Evolutionary conservation across 352 stramenopile species (phyloP), one percentile per base, ranked within the genome.

Genomic region (Elongisporangium anandrum): DNA sequence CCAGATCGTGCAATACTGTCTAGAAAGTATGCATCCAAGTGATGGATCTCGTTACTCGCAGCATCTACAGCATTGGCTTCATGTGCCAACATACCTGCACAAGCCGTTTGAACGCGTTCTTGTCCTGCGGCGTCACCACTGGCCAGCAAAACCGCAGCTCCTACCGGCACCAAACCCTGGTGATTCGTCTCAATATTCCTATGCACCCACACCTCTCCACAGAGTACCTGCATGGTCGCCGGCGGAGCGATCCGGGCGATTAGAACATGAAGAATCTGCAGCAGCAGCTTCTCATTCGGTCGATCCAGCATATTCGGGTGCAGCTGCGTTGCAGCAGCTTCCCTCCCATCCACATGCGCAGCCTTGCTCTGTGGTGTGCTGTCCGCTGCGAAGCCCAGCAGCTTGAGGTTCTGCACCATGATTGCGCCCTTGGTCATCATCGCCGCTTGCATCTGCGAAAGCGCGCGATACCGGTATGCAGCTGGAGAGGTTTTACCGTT

Each of bases 71-170:
- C 24, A 52, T 49, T 48, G 21, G 39, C 22, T 13, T 48, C 17
- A 55, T 47, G 17, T 13, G 15, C 41, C 19, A 29, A 45, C 34
- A 13, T 17, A 85, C 78, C 65, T 88, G 75, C 3, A 79, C 72
- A n/a, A 81, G 64, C 13, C 77, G 64, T 65, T 88, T 85, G 58
- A 87, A 85, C 39, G 69, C 83, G 52, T 61, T 71, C 60, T 87
- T 87, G 61, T 85, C 76, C 50, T 86, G 79, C 9, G 77, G 72
- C 4, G 70, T 85, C 26, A 77, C 60, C 47, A 81, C 64, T 22
- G 77, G 72, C 77, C 77, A 87, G 55, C 72, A 87, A 50, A 76
- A 85, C 22, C 69, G 66, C 41, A 87, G 60, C 57, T 85, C 74
- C 74, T 86, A 17, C 19, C 4, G 29, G 19, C 0, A 17, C 49